Evolutionary conservation across 257 asterid species (phyloP), one percentile per base, ranked within the genome.

Genomic region (Petunia secreta): DNA sequence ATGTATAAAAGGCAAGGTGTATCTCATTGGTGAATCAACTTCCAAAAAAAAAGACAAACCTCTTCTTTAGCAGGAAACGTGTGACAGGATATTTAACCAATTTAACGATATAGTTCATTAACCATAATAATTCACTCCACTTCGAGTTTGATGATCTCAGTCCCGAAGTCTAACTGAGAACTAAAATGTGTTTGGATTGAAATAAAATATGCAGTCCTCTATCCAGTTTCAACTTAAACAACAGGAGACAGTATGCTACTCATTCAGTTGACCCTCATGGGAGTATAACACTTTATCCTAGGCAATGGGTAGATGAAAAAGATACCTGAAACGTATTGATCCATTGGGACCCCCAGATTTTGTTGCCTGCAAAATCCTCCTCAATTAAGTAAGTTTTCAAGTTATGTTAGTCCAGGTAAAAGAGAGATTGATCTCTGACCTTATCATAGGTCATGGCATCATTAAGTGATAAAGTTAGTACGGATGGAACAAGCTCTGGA

Each of bases 281-380:
- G 11, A 5, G 60, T 71, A 5, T 48, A 48, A 48, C 11, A 11
- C 60, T 48, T 48, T 5, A 34, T 48, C 60, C 60, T 46, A 34
- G 25, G 46, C 44, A 48, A 11, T 48, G 50, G 60, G 11, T 5
- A 11, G 41, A 68, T 10, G 60, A 71, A 34, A 62, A 50, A 59
- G 75, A 62, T 92, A 96, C 99, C 99, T 94, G 76, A 94, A 89
- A 75, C 95, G 98, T 82, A 96, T 89, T 3, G 99, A 96, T 86
- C 97, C 99, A 84, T 94, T 96, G 82, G 99, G 89, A 74, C 99
- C 98, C 15, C 99, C 98, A 38, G 99, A 80, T 86, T 96, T 96
- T 82, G 98, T 91, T 63, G 96, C 97, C 98, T 96, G 91, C 83
- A 90, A 55, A 82, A 79, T 83, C 86, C 77, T 83, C 43, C 79